A percentile compares a stretch with the other conserved stretches of the same genome.
Evolutionary conservation across 202 grass and related monocot species (phyloP).

Genomic region (Zoysia matrella): DNA sequence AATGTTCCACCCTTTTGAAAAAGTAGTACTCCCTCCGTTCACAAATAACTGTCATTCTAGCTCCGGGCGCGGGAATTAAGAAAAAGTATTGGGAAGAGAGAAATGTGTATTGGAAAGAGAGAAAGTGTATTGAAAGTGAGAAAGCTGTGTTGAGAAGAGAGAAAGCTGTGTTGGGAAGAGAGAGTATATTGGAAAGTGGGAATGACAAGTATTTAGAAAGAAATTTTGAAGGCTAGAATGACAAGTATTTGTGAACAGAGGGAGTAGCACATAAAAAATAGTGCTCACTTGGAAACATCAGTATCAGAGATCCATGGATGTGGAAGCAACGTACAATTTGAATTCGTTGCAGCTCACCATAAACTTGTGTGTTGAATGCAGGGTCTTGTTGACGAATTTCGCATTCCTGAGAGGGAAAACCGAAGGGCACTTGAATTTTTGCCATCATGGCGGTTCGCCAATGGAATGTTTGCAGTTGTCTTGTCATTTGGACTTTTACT

Average conservation of each 20-base stretch:
- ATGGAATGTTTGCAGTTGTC: slow-evolving; percentile 93
- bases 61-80: too few species aligned
- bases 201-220: too few species aligned
- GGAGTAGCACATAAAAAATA: neutral
- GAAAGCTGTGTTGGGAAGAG: too few species aligned
- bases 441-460: slow-evolving; percentile 88
- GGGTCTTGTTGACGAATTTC: slow-evolving; percentile 91
- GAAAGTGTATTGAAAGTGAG: too few species aligned
- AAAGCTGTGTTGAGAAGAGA: too few species aligned
- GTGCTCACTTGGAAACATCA: neutral
- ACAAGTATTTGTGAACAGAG: too few species aligned
- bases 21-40: too few species aligned
- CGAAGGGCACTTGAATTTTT: slow-evolving; percentile 57
- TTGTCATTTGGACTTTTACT: slow-evolving; percentile 94
- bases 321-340: slow-evolving; percentile 12
- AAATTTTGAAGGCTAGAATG: too few species aligned
- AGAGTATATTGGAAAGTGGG: too few species aligned
- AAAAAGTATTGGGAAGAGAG: too few species aligned
- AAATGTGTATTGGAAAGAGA: too few species aligned
- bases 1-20: slow-evolving; percentile 14
- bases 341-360: slow-evolving; percentile 29
- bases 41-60: too few species aligned
- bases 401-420: slow-evolving; percentile 76
- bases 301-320: slow-evolving; percentile 13
- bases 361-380: slow-evolving; percentile 43